phyloP scores from a whole-genome alignment of 176 grass and related monocot genomes.

The Aegilops bicornis region DNA sequence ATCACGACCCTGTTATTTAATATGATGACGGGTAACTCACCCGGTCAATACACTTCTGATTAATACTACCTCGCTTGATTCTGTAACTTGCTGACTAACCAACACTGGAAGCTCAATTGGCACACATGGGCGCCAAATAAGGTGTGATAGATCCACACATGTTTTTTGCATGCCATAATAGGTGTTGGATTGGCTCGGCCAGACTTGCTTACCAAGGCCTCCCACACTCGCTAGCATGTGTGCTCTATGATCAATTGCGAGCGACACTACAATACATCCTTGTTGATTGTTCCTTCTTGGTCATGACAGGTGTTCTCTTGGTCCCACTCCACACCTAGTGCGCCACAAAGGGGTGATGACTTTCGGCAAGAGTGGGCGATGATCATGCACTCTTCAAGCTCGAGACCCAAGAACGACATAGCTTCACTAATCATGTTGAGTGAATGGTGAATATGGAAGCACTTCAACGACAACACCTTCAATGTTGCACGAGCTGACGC shows the following conservation, averaged over 20 bases:
- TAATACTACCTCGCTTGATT: not conserved
- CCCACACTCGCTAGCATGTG: not conserved
- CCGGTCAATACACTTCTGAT: not conserved
- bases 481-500: not conserved
- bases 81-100: not conserved
- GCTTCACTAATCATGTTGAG: not conserved
- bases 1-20: no score
- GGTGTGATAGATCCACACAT: not conserved
- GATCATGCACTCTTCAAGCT: not conserved
- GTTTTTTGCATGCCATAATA: not conserved
- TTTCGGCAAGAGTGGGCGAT: not conserved
- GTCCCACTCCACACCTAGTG: not conserved
- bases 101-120: not conserved
- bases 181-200: not conserved
- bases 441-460: not conserved
- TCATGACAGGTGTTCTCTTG: not conserved
- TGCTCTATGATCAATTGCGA: not conserved
- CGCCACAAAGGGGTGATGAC: no score
- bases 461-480: not conserved
- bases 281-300: not conserved
- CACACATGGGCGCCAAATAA: not conserved
- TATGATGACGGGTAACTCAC: not conserved
- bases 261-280: not conserved
- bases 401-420: not conserved
- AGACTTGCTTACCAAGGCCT: not conserved